phyloP scores from a whole-genome alignment of 176 grass and related monocot species.

The Bothriochloa decipiens region DNA sequence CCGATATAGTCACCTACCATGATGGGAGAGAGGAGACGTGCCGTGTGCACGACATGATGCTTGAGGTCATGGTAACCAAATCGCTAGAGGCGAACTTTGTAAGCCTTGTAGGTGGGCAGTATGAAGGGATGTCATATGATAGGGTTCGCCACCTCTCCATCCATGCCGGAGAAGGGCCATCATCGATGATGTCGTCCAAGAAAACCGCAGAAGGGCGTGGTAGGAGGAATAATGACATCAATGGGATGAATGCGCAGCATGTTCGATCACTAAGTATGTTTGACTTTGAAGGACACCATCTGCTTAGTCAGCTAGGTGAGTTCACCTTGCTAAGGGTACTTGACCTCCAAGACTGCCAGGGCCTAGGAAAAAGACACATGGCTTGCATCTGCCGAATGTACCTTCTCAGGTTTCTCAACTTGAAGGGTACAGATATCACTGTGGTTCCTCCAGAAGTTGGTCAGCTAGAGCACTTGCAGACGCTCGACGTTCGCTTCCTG shows the following conservation, averaged over 20 bases:
- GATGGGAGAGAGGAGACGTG: background rate
- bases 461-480: background rate
- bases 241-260: background rate
- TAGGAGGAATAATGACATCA: background rate
- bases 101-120: background rate
- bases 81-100: conserved; percentile 10
- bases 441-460: background rate
- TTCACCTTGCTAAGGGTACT: conserved; percentile 23
- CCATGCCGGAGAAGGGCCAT: background rate
- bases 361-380: background rate
- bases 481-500: background rate
- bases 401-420: conserved; percentile 20
- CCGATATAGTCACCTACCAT: background rate
- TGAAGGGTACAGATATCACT: background rate
- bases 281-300: background rate
- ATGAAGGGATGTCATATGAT: background rate
- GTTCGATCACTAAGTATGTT: conserved; percentile 16
- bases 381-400: background rate
- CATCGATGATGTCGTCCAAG: no score
- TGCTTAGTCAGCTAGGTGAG: background rate
- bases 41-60: background rate
- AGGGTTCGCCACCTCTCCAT: conserved; percentile 21
- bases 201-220: background rate
- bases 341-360: conserved; percentile 1
- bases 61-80: background rate